Evolutionary conservation across 2,329 filamentous ascomycete genomes (phyloP).

Genomic region (Calonectria pauciramosa): DNA sequence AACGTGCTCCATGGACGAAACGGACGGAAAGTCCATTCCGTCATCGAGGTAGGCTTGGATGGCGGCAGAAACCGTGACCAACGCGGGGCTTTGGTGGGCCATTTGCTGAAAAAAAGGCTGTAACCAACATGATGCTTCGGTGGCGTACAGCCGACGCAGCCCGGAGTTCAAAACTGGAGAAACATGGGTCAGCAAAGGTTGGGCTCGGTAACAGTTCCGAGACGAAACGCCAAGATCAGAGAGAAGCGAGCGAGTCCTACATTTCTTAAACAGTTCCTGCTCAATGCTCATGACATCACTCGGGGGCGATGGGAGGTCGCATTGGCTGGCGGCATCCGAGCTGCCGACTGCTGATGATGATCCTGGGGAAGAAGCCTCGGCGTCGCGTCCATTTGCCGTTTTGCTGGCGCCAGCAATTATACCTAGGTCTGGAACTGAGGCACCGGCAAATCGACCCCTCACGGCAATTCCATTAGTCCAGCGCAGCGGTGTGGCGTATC

Average conservation of each 20-base stretch:
- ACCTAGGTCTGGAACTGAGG: constrained; percentile 31
- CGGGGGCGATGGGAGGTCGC: constrained; percentile 23
- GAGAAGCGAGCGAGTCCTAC: not conserved
- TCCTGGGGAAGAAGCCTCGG: not conserved
- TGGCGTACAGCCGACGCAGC: constrained; percentile 38
- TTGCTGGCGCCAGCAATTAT: not conserved
- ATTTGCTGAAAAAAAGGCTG: constrained; percentile 41
- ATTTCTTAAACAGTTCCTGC: constrained; percentile 37
- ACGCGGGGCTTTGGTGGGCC: constrained; percentile 40
- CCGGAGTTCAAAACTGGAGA: constrained; percentile 35
- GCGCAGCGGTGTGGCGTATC: constrained; percentile 38
- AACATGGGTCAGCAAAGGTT: constrained; percentile 10
- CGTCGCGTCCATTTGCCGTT: not conserved
- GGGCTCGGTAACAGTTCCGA: not conserved
- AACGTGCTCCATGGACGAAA: constrained; percentile 41
- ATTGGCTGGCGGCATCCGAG: constrained; percentile 25
- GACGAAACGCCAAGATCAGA: not conserved
- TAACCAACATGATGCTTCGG: constrained; percentile 40
- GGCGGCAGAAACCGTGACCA: constrained; percentile 35
- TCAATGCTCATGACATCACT: constrained; percentile 20
- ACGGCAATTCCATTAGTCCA: constrained; percentile 45
- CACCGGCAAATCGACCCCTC: constrained; percentile 42
- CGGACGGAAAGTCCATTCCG: constrained; percentile 28
- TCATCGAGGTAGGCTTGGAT: constrained; percentile 44
- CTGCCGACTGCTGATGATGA: constrained; percentile 9